These are phyloP conservation scores for Stenocarpella maydis DNA, from an alignment of 2,329 filamentous ascomycete species.

Conservation along the genomic window DNA sequence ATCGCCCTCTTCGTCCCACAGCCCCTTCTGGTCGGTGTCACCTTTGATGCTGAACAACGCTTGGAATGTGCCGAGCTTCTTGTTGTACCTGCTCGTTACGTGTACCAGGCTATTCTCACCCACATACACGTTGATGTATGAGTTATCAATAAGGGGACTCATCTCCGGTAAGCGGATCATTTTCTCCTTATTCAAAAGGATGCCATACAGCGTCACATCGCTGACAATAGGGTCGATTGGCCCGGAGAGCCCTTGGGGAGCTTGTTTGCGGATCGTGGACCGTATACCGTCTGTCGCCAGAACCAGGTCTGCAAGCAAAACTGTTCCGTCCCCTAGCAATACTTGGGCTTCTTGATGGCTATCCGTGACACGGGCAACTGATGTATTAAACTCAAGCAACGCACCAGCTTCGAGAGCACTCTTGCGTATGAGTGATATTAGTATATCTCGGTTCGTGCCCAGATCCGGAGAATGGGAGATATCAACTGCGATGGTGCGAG, in stretches of 20 bases:
- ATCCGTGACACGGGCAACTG: conserved; percentile 4
- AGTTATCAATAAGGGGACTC: conserved; percentile 34
- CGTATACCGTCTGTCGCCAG: conserved; percentile 55
- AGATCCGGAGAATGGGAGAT: conserved; percentile 35
- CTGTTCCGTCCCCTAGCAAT: conserved; percentile 42
- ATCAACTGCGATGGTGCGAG: conserved; percentile 32
- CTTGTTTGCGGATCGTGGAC: conserved; percentile 51
- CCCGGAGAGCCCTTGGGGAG: conserved; percentile 40
- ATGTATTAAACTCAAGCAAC: background rate
- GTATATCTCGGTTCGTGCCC: conserved; percentile 36
- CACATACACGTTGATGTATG: conserved; percentile 38
- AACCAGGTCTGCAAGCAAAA: conserved; percentile 50
- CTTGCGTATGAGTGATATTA: conserved; percentile 32
- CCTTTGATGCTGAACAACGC: conserved; percentile 37
- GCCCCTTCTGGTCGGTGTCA: conserved; percentile 37
- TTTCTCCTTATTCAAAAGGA: conserved; percentile 26
- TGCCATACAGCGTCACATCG: conserved; percentile 37
- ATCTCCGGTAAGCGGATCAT: conserved; percentile 21
- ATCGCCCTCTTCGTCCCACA: conserved; percentile 41
- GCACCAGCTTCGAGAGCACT: conserved; percentile 26
- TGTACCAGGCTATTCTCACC: conserved; percentile 33
- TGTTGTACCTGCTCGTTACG: conserved; percentile 37
- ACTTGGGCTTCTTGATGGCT: background rate
- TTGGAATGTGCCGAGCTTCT: conserved; percentile 28
- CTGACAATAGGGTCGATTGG: conserved; percentile 36